Base-by-base conservation (phyloP, 345 rosid genomes). In the Mallotus nudiflorus region DNA sequence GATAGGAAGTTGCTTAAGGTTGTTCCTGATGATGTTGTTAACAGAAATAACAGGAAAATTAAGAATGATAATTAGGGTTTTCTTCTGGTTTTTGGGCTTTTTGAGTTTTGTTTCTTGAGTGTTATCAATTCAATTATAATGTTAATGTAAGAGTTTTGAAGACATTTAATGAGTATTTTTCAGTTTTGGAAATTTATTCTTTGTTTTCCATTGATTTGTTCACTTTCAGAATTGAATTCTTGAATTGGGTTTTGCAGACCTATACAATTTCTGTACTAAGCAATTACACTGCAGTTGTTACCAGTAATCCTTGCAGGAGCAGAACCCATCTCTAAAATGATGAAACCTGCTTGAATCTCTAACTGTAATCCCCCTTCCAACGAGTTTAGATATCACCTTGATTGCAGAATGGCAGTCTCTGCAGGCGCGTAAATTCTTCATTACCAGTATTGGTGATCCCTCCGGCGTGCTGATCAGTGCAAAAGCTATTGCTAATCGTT, bases 311-410 rank as follows among this genome's bases (percentile, higher is more conserved):
- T 83, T 74, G 73, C 98, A 91, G 27, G 95, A 91, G 77, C 95
- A 91, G 50, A 70, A 29, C 15, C 95, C 95, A 75, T 86, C 85
- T 71, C 60, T 87, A 78, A 94, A 91, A 78, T 85, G 96, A 78
- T 91, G 97, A 78, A 90, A 94, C 78, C 97, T 88, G 78, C 86
- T 91, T 29, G 93, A 84, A 85, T 95, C 97, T 74, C 97, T 85
- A 11, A 92, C 86, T 20, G 91, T 87, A 27, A 92, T 92, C 75
- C 88, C 92, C 71, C 97, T 85, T 69, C 79, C 74, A 22, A 84
- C 91, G 52, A 90, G 82, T 83, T 87, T 94, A 2, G 96, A 88
- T 31, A 90, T 90, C 56, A 89, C 77, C 80, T 94, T 91, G 76
- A 94, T 94, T 12, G 96, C 92, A 61, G 85, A 85, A 75, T 94